A percentile compares a stretch with the other conserved stretches of the same genome.
Evolutionary conservation across 108 stramenopile genomes (phyloP).

Genomic region (Bacterosira constricta): DNA sequence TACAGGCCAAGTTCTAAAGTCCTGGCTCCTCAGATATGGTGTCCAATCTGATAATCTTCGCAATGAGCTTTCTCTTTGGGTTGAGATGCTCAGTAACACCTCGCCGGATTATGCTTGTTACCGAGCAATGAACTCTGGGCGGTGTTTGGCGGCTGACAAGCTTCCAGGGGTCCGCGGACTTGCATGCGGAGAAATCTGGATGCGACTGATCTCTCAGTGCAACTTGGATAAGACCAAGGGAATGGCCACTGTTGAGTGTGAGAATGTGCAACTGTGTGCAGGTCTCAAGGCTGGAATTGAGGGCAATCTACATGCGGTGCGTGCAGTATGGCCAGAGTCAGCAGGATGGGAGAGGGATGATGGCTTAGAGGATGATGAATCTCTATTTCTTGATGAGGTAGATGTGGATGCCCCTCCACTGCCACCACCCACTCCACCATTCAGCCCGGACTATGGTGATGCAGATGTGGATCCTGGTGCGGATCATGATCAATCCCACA

Average conservation of each 20-base stretch:
- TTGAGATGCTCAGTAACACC: slow-evolving; percentile 13
- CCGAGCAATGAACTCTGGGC: slow-evolving; percentile 25
- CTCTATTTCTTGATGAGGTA: no score
- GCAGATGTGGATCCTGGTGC: no score
- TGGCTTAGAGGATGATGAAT: no score
- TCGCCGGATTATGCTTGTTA: slow-evolving; percentile 38
- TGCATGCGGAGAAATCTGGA: slow-evolving; percentile 32
- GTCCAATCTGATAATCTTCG: background rate
- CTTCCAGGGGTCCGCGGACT: slow-evolving; percentile 36
- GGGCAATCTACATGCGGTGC: background rate
- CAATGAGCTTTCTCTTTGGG: slow-evolving; percentile 21
- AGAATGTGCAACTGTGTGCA: background rate
- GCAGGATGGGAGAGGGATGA: background rate
- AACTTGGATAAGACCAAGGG: no score
- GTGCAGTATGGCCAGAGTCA: background rate
- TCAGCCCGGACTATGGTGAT: no score
- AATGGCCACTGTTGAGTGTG: no score
- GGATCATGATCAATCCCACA: no score
- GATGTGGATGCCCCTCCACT: no score
- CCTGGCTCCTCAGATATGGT: background rate
- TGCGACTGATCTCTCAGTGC: slow-evolving; percentile 31
- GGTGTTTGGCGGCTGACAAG: slow-evolving; percentile 38
- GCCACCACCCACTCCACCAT: no score
- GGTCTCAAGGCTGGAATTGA: background rate
- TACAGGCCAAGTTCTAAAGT: slow-evolving; percentile 12